Evolutionary conservation across 169 alveolate genomes (phyloP).

Genomic region (Plasmodium vivax): DNA sequence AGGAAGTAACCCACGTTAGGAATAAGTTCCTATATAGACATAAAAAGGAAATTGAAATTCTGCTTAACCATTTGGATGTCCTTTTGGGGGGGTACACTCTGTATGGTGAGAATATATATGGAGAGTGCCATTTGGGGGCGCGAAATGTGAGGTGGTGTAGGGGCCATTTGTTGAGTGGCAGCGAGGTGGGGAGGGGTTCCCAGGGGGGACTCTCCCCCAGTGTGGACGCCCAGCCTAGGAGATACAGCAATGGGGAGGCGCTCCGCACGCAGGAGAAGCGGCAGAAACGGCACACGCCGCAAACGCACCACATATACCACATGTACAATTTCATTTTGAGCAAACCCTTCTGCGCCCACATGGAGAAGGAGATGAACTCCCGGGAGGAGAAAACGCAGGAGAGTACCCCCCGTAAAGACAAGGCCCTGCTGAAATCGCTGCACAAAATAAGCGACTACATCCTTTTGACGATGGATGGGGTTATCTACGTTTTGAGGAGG

Average conservation of each 20-base stretch:
- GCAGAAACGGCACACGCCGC: too few species aligned
- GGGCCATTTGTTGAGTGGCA: background rate
- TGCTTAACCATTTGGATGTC: slow-evolving; percentile 52
- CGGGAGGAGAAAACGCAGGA: background rate
- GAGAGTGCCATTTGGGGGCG: background rate
- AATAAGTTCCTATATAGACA: slow-evolving; percentile 29
- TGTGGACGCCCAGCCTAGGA: background rate
- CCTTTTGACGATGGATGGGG: slow-evolving; percentile 34
- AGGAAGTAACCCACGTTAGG: background rate
- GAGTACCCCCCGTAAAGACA: background rate
- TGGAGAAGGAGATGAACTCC: background rate
- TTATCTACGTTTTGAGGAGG: background rate
- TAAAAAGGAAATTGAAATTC: slow-evolving; percentile 30
- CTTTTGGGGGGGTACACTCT: slow-evolving; percentile 22
- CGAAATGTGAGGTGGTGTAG: background rate
- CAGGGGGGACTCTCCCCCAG: background rate
- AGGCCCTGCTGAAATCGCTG: background rate
- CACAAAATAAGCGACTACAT: slow-evolving; percentile 29
- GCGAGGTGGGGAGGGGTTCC: background rate
- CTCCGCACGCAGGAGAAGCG: too few species aligned
- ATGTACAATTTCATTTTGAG: slow-evolving; percentile 32
- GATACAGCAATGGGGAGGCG: background rate
- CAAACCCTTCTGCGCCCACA: slow-evolving; percentile 2
- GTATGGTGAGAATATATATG: slow-evolving; percentile 31
- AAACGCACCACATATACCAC: slow-evolving; percentile 28